Conservation (phyloP, 140 eudicot genomes). For the Ambrosia hybrid region DNA sequence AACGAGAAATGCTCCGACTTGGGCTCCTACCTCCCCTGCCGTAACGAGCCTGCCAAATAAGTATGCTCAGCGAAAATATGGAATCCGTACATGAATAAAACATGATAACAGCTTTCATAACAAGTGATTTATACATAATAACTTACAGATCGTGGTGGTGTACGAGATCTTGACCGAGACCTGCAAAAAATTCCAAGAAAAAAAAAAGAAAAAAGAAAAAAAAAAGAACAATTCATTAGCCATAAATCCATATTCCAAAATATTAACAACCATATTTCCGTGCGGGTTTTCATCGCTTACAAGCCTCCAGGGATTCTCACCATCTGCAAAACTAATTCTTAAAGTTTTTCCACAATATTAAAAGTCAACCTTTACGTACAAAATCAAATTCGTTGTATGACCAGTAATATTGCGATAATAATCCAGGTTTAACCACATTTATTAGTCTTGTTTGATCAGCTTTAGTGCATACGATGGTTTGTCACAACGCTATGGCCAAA, state of each 20-base stretch:
- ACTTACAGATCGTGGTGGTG: slow-evolving; percentile 55
- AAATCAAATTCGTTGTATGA: too few species aligned
- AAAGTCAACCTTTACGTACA: neutral
- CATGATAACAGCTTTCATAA: neutral
- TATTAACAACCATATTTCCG: neutral
- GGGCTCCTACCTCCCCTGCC: slow-evolving; percentile 35
- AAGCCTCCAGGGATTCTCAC: slow-evolving; percentile 5
- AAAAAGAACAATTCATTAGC: slow-evolving; percentile 21
- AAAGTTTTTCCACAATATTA: neutral
- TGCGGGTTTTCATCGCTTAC: slow-evolving; percentile 4
- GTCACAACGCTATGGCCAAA: slow-evolving; percentile 49
- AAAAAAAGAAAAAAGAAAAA: neutral
- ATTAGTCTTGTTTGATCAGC: slow-evolving; percentile 1
- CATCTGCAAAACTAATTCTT: slow-evolving; percentile 5
- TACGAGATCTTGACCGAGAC: slow-evolving; percentile 54
- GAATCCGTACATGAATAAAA: neutral
- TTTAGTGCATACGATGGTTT: slow-evolving; percentile 37
- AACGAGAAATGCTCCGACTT: slow-evolving; percentile 40
- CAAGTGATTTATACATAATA: neutral
- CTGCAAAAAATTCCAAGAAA: slow-evolving; percentile 50
- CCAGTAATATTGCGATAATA: neutral
- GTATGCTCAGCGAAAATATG: neutral
- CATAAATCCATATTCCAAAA: slow-evolving; percentile 23
- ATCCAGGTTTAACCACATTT: slow-evolving; percentile 5
- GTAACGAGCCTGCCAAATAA: slow-evolving; percentile 29